Base-by-base conservation (phyloP, 257 asterid genomes). In the Scutellaria minor region DNA sequence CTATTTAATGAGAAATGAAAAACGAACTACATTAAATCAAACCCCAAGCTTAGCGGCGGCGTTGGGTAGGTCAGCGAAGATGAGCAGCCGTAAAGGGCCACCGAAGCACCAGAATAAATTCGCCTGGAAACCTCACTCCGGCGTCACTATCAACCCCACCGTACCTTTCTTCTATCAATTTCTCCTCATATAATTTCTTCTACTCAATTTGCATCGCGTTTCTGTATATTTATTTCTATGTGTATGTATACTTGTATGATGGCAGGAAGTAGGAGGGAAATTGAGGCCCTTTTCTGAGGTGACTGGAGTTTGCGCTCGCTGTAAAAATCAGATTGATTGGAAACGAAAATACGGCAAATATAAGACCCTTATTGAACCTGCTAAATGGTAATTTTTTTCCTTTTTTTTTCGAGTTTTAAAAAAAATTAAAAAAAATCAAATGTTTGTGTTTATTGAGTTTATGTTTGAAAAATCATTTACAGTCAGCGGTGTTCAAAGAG, bases 401-500 rank as follows among this genome's bases (percentile, higher is more conserved):
- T 62, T 41, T 18, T 53, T 18, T 61, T 15, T 35, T 6, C 0
- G 58, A 40, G 8, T 15, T 56, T 68, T 52, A 67, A 31, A 11
- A 31, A 6, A 4, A 6, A 7, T 70, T 31, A 11, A 31, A 11
- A 4, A 6, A 7, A 0, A 9, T 51, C 8, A 8, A 70, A 14
- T 0, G 35, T 6, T 11, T 22, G 51, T 67, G 4, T 13, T 56
- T 14, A 7, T 48, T 52, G 61, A 47, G 6, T 31, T 66, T 14
- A 1, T 13, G 35, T 18, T 68, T 51, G 59, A 52, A 10, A 60
- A 74, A 35, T 66, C 14, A 7, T 57, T 50, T 56, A 11, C 71
- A 94, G 99, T 76, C 99, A 94, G 81, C 77, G 77, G 81, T 94
- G 99, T 85, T 86, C 96, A 9, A 94, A 91, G 90, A 83, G 99